Conservation (phyloP, 108 stramenopile genomes). For the Stephanodiscus minutulus region DNA sequence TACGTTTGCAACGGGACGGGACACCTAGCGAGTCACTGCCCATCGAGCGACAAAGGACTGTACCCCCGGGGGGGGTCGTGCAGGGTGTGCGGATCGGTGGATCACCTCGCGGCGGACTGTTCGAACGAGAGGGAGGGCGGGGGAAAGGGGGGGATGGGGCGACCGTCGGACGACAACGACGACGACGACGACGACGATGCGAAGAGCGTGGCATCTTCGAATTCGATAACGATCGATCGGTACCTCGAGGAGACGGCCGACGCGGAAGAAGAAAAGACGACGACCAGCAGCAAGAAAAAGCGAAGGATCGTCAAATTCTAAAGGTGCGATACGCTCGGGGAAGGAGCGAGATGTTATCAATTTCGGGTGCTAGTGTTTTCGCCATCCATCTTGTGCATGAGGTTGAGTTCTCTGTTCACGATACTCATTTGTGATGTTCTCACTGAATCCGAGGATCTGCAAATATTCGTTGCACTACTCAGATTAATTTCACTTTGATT, state of each 20-base stretch:
- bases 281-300: constrained; percentile 15
- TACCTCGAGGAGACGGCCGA: constrained; percentile 20
- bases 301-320: constrained; percentile 32
- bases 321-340: background rate
- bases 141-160: constrained; percentile 2
- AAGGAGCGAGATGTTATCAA: background rate
- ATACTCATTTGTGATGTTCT: background rate
- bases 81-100: constrained; percentile 63
- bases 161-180: background rate
- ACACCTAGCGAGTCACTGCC: constrained; percentile 68
- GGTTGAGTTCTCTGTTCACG: background rate
- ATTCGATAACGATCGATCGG: constrained; percentile 34
- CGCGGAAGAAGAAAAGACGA: background rate
- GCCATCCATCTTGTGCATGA: background rate
- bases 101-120: constrained; percentile 64
- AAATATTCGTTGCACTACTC: too few species aligned
- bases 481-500: too few species aligned
- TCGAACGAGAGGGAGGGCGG: constrained; percentile 52
- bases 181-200: constrained; percentile 16
- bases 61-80: constrained; percentile 80
- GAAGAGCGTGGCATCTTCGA: constrained; percentile 1
- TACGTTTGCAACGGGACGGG: constrained; percentile 76
- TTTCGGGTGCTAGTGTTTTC: too few species aligned
- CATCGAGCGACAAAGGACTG: constrained; percentile 64
- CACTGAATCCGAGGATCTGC: background rate